phyloP scores from a whole-genome alignment of 1,284 basidiomycete genomes.

The Puccinia coronata region DNA sequence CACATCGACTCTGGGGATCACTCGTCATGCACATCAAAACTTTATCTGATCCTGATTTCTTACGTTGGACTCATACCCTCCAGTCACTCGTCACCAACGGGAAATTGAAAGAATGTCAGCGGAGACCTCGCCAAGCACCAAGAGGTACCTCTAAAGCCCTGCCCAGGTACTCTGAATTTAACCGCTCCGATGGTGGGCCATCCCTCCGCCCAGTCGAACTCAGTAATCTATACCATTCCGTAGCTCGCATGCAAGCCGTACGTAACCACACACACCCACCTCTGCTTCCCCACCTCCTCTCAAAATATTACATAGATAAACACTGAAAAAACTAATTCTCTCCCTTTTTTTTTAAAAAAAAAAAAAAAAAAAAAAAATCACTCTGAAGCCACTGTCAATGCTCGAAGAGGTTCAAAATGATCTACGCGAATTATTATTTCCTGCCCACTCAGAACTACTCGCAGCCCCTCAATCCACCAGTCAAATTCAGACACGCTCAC shows the following conservation, averaged over 20 bases:
- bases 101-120: constrained; percentile 18
- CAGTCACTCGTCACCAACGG: constrained; percentile 36
- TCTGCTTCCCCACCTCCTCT: background rate
- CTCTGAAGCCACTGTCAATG: constrained; percentile 40
- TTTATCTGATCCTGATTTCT: constrained; percentile 30
- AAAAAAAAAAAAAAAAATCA: too few relatives aligned
- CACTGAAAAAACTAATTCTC: background rate
- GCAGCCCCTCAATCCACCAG: constrained; percentile 12
- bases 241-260: constrained; percentile 43
- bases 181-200: constrained; percentile 12
- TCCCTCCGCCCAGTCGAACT: constrained; percentile 31
- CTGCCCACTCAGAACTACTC: background rate
- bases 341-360: too few relatives aligned
- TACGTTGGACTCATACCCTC: constrained; percentile 36
- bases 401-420: constrained; percentile 40
- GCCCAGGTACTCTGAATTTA: constrained; percentile 2
- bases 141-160: constrained; percentile 2
- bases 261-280: background rate
- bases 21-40: constrained; percentile 50
- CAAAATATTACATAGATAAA: background rate
- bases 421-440: constrained; percentile 22
- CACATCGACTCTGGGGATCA: constrained; percentile 49
- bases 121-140: constrained; percentile 6
- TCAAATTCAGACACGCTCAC: background rate
- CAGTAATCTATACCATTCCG: constrained; percentile 39